A percentile compares a stretch with the other conserved stretches of the same genome.
Conservation (phyloP, 2,329 filamentous ascomycete genomes). For the Cordyceps pruinosa region DNA sequence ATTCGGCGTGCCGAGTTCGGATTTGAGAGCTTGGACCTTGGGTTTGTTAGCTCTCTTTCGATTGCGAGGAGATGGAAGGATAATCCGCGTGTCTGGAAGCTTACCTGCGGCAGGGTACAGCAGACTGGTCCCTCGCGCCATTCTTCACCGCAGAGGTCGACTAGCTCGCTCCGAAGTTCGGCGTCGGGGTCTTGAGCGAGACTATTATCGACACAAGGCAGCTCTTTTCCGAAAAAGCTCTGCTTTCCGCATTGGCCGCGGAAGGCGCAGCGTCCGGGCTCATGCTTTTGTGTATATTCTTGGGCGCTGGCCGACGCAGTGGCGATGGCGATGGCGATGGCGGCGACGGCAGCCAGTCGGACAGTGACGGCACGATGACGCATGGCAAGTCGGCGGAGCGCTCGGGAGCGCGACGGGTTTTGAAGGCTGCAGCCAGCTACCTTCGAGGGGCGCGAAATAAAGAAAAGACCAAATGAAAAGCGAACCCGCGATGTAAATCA, state of each 20-base stretch:
- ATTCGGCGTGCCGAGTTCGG: slow-evolving; percentile 79
- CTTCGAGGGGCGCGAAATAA: too few species aligned
- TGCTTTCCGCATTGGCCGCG: slow-evolving; percentile 88
- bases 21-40: slow-evolving; percentile 70
- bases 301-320: slow-evolving; percentile 22
- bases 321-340: slow-evolving; percentile 25
- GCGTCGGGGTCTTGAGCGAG: slow-evolving; percentile 67
- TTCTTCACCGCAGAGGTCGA: slow-evolving; percentile 78
- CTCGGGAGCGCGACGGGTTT: slow-evolving; percentile 2
- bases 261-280: slow-evolving; percentile 82
- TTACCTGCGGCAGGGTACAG: slow-evolving; percentile 72
- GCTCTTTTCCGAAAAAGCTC: slow-evolving; percentile 78
- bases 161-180: slow-evolving; percentile 66
- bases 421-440: slow-evolving; percentile 1
- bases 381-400: slow-evolving; percentile 20
- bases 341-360: slow-evolving; percentile 25
- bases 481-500: not conserved
- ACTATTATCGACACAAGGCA: slow-evolving; percentile 90
- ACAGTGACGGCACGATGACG: slow-evolving; percentile 24
- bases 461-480: not conserved
- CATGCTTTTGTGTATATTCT: slow-evolving; percentile 57
- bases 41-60: not conserved
- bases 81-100: slow-evolving; percentile 10
- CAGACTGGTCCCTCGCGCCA: slow-evolving; percentile 83
- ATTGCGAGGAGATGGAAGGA: too few species aligned